Base-by-base conservation (phyloP, 2,329 filamentous ascomycete genomes). In the Fusarium sp. region DNA sequence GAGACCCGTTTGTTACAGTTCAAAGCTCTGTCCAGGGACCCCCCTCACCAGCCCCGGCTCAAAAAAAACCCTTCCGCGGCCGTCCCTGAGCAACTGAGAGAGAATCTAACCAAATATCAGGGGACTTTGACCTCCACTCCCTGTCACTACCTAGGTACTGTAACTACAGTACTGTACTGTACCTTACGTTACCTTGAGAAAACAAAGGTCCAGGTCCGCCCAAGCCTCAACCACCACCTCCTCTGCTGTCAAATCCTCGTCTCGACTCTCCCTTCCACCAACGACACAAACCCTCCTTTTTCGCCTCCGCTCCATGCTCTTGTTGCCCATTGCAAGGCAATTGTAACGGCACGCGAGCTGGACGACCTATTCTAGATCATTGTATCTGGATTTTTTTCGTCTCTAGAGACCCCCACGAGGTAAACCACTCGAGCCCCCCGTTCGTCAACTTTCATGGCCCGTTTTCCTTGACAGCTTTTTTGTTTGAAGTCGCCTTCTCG, bases 271-370 rank as follows among this genome's bases (percentile, higher is more conserved):
- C 75, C 71, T 75, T 72, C 62, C 68, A 44, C 65, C 63, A 69
- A 57, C 67, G 67, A 71, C 67, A 65, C 69, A 65, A 71, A 62
- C 61, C 56, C 67, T 70, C 68, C 65, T 66, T 66, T 62, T 64
- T 57, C 64, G 49, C 70, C 67, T 70, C 72, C 71, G 73, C 75
- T 75, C 72, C 75, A 76, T 79, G 76, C 75, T 70, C 70, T 72
- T 75, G 73, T 73, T 74, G 79, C 76, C 76, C 78, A 79, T 80
- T 80, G 75, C 75, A 77, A 80, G 78, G 78, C 78, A 79, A 75
- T 78, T 74, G 69, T 78, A 77, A 72, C 74, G 75, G 75, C 70
- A 72, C 74, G 45, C 72, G 76, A 80, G 78, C 78, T 80, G 78
- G 77, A 76, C 70, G 75, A 73, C 70, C 72, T 74, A 69, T 65